These are phyloP conservation scores for Alternaria gansuensis DNA, from an alignment of 2,329 filamentous ascomycete species.

Conservation along the genomic window DNA sequence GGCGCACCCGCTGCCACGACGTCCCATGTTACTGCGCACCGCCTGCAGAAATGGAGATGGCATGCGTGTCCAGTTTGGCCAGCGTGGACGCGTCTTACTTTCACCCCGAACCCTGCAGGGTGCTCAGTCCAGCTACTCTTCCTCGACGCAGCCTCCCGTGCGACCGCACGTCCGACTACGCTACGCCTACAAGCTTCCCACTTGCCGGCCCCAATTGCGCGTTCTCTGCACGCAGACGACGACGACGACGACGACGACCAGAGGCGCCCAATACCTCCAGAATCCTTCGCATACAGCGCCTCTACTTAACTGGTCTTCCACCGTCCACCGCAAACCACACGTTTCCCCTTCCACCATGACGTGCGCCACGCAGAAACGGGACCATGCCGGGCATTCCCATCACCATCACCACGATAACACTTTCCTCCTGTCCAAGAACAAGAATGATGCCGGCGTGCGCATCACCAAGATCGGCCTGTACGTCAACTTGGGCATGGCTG, in stretches of 20 bases:
- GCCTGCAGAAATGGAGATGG: constrained; percentile 46
- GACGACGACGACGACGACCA: constrained; percentile 33
- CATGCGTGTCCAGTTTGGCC: constrained; percentile 43
- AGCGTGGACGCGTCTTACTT: constrained; percentile 38
- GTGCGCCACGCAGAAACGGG: constrained; percentile 41
- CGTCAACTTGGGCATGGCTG: constrained; percentile 92
- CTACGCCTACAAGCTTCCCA: constrained; percentile 17
- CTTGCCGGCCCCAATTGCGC: constrained; percentile 36
- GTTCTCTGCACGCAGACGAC: constrained; percentile 45
- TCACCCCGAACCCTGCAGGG: constrained; percentile 27
- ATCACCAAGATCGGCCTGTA: constrained; percentile 90
- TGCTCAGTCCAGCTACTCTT: constrained; percentile 16
- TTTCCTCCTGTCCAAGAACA: constrained; percentile 82
- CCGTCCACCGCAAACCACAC: constrained; percentile 46
- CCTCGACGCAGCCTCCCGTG: constrained; percentile 29
- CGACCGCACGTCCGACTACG: constrained; percentile 29
- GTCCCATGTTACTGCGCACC: constrained; percentile 45
- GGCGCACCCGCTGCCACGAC: constrained; percentile 33
- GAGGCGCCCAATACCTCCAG: constrained; percentile 24
- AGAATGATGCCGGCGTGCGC: constrained; percentile 89
- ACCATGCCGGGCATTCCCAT: constrained; percentile 61
- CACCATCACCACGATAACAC: constrained; percentile 84
- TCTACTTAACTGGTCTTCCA: constrained; percentile 45
- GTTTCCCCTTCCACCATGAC: constrained; percentile 45
- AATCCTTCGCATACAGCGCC: constrained; percentile 16